phyloP scores from a whole-genome alignment of 2,329 filamentous ascomycete genomes.

The Bipolaris bicolor region DNA sequence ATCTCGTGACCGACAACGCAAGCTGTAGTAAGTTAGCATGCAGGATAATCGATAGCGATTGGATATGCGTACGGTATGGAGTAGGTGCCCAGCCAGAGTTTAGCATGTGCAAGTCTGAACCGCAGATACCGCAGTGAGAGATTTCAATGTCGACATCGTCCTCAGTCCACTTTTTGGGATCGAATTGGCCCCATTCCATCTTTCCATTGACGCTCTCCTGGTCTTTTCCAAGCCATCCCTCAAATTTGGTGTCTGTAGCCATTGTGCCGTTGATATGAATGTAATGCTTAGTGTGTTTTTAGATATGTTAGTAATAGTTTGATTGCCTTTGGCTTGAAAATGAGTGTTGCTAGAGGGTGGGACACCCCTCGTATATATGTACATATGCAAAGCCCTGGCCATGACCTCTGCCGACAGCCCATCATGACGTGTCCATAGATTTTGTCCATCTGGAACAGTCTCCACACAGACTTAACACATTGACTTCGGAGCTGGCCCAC shows the following conservation, averaged over 20 bases:
- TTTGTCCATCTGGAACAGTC: slow-evolving; percentile 4
- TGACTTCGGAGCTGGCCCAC: not conserved
- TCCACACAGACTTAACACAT: not conserved
- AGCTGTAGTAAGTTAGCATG: slow-evolving; percentile 48
- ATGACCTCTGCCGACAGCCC: slow-evolving; percentile 8
- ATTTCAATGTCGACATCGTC: slow-evolving; percentile 62
- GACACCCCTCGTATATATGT: slow-evolving; percentile 6
- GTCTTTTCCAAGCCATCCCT: slow-evolving; percentile 63
- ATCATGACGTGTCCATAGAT: slow-evolving; percentile 8
- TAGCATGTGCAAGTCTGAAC: slow-evolving; percentile 44
- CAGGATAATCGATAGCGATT: not conserved
- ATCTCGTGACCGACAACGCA: slow-evolving; percentile 52
- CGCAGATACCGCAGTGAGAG: slow-evolving; percentile 51
- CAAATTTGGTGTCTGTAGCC: slow-evolving; percentile 48
- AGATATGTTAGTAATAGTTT: not conserved
- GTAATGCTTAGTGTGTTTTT: not conserved
- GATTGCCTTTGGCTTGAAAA: not conserved
- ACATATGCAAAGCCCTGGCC: slow-evolving; percentile 5
- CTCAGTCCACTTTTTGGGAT: slow-evolving; percentile 63
- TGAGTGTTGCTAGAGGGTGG: not conserved
- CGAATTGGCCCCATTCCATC: slow-evolving; percentile 59
- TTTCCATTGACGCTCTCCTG: slow-evolving; percentile 58
- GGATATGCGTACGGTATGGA: slow-evolving; percentile 26
- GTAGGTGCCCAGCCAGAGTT: slow-evolving; percentile 47
- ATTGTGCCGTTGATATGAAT: slow-evolving; percentile 13